These are phyloP conservation scores for Penicillium canescens DNA, from an alignment of 495 filamentous ascomycete species.

Conservation along the genomic window DNA sequence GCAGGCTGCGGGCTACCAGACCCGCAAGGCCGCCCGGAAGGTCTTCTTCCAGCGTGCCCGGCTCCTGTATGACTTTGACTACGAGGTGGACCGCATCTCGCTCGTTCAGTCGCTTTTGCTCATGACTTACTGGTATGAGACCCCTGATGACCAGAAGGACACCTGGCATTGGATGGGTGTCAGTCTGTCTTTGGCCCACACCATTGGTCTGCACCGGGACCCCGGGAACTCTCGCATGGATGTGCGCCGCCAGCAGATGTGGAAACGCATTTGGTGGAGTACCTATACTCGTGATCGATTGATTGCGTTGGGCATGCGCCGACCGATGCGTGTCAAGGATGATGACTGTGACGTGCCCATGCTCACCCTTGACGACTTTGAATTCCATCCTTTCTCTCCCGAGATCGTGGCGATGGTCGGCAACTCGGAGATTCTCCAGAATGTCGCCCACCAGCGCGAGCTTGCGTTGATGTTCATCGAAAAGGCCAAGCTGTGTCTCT, in stretches of 20 bases:
- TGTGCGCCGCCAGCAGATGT: slow-evolving; percentile 66
- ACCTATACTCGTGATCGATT: slow-evolving; percentile 88
- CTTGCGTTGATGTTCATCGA: slow-evolving; percentile 86
- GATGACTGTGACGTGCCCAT: slow-evolving; percentile 90
- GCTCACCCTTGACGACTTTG: slow-evolving; percentile 81
- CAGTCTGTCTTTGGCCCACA: slow-evolving; percentile 78
- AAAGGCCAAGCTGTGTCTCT: slow-evolving; percentile 85
- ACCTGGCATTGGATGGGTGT: slow-evolving; percentile 94
- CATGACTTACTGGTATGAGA: slow-evolving; percentile 92
- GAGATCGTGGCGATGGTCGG: slow-evolving; percentile 63
- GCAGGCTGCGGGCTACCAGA: slow-evolving; percentile 65
- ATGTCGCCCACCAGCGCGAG: slow-evolving; percentile 65
- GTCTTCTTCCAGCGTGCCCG: slow-evolving; percentile 78
- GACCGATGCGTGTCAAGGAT: slow-evolving; percentile 84
- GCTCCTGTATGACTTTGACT: slow-evolving; percentile 81
- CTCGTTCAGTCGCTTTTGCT: slow-evolving; percentile 82
- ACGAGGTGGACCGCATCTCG: slow-evolving; percentile 76
- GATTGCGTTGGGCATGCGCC: slow-evolving; percentile 85
- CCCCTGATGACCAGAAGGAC: slow-evolving; percentile 85
- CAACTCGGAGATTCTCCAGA: slow-evolving; percentile 65
- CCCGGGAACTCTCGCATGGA: slow-evolving; percentile 75
- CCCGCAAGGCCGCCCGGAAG: slow-evolving; percentile 72
- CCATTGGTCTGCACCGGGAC: slow-evolving; percentile 80
- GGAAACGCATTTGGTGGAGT: slow-evolving; percentile 95
- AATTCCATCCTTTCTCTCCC: slow-evolving; percentile 64